Conservation (phyloP, 2,329 filamentous ascomycete genomes). For the Botryotinia globosa region DNA sequence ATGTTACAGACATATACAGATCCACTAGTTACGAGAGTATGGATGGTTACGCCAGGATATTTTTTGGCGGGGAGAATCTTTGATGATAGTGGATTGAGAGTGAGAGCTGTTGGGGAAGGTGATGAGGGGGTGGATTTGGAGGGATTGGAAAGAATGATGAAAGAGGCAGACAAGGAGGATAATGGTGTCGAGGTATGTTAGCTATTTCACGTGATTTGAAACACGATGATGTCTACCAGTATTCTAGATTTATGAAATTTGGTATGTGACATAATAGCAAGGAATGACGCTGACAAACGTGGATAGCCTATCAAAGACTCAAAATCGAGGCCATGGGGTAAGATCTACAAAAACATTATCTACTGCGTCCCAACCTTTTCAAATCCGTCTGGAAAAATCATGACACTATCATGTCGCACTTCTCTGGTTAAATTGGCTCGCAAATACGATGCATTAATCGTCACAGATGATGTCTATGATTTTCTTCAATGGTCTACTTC, state of each 20-base stretch:
- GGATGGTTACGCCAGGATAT: constrained; percentile 80
- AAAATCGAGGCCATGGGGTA: constrained; percentile 59
- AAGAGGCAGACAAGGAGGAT: constrained; percentile 21
- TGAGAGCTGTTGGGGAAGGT: constrained; percentile 73
- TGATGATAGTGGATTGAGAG: constrained; percentile 72
- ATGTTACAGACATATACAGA: constrained; percentile 79
- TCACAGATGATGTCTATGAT: constrained; percentile 93
- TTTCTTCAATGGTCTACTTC: constrained; percentile 72
- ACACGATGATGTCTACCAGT: neutral
- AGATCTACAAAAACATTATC: constrained; percentile 82
- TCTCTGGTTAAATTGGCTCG: constrained; percentile 74
- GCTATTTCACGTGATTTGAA: neutral
- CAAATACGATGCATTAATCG: constrained; percentile 74
- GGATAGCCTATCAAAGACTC: constrained; percentile 26
- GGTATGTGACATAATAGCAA: neutral
- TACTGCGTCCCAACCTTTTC: constrained; percentile 87
- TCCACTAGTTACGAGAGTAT: constrained; percentile 72
- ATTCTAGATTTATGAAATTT: neutral
- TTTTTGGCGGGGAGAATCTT: constrained; percentile 85
- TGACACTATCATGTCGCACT: constrained; percentile 66
- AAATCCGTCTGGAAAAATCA: constrained; percentile 83
- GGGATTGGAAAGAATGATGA: constrained; percentile 46
- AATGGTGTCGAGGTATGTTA: constrained; percentile 11
- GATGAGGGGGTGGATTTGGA: constrained; percentile 71
- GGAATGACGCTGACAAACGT: neutral